A percentile compares a stretch with the other conserved stretches of the same genome.
Evolutionary conservation across 2,329 filamentous ascomycete species (phyloP).

Genomic region (Talaromyces sp.): DNA sequence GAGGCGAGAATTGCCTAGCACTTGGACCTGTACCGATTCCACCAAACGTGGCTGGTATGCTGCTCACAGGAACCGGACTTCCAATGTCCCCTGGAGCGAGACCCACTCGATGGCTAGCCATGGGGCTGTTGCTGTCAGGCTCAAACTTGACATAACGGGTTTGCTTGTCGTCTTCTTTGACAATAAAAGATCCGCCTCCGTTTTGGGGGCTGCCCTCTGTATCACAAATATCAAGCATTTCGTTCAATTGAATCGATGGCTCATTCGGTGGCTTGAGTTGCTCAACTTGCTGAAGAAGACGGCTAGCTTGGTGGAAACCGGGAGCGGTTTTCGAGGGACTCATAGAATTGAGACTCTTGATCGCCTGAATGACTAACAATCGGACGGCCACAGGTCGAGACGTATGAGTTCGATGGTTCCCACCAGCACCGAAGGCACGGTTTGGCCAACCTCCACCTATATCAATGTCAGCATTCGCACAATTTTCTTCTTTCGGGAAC

Average conservation of each 20-base stretch:
- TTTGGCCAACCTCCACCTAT: conserved; percentile 44
- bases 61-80: conserved; percentile 55
- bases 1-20: conserved; percentile 35
- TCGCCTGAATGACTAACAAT: conserved; percentile 71
- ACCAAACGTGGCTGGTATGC: conserved; percentile 30
- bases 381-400: conserved; percentile 67
- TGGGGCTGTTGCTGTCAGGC: conserved; percentile 45
- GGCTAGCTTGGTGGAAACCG: conserved; percentile 66
- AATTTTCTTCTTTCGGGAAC: background rate
- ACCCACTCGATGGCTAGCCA: conserved; percentile 39
- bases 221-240: conserved; percentile 81
- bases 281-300: conserved; percentile 61
- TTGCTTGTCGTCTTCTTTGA: conserved; percentile 49
- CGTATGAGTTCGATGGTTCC: conserved; percentile 48
- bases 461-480: conserved; percentile 13
- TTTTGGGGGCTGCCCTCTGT: conserved; percentile 83
- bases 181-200: conserved; percentile 82
- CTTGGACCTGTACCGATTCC: conserved; percentile 31
- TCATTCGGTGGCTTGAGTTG: conserved; percentile 59
- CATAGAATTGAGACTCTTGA: conserved; percentile 56
- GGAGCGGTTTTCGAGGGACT: conserved; percentile 43
- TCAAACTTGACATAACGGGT: conserved; percentile 47
- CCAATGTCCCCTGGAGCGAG: conserved; percentile 63
- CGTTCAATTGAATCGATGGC: conserved; percentile 54
- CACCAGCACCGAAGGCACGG: conserved; percentile 47